Conservation (phyloP, 2,329 filamentous ascomycete genomes). For the Xylaria sp. region DNA sequence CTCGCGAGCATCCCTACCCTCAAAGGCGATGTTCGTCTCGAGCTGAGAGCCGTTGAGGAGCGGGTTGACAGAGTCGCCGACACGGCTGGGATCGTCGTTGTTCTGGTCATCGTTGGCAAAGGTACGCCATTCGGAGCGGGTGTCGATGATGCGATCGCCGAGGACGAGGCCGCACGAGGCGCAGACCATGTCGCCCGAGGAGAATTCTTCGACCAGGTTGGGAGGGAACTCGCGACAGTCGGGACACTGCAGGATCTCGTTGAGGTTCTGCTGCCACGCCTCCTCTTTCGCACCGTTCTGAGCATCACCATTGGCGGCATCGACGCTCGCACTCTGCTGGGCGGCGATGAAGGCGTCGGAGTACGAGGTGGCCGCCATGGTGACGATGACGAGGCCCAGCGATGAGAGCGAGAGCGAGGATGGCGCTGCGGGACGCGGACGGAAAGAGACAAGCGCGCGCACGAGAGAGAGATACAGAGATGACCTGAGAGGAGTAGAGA, state of each 20-base stretch:
- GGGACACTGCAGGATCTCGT: constrained; percentile 81
- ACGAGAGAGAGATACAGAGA: not conserved
- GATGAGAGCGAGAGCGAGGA: not conserved
- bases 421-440: not conserved
- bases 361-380: constrained; percentile 21
- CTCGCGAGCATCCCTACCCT: constrained; percentile 69
- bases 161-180: constrained; percentile 90
- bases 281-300: constrained; percentile 34
- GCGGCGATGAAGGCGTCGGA: constrained; percentile 48
- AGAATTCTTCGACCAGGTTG: constrained; percentile 90
- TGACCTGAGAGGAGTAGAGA: not conserved
- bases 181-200: constrained; percentile 90
- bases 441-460: not conserved
- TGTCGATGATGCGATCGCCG: constrained; percentile 90
- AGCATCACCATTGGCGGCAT: constrained; percentile 31
- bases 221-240: constrained; percentile 94
- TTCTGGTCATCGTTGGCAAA: constrained; percentile 98
- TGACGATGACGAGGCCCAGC: constrained; percentile 26
- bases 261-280: constrained; percentile 81
- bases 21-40: constrained; percentile 85
- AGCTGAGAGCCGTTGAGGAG: constrained; percentile 90
- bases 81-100: constrained; percentile 96
- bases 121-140: constrained; percentile 96
- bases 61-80: constrained; percentile 90
- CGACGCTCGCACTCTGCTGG: constrained; percentile 38